phyloP scores from a whole-genome alignment of 768 basidiomycete species.

The Gloeopeniophorella convolvens region DNA sequence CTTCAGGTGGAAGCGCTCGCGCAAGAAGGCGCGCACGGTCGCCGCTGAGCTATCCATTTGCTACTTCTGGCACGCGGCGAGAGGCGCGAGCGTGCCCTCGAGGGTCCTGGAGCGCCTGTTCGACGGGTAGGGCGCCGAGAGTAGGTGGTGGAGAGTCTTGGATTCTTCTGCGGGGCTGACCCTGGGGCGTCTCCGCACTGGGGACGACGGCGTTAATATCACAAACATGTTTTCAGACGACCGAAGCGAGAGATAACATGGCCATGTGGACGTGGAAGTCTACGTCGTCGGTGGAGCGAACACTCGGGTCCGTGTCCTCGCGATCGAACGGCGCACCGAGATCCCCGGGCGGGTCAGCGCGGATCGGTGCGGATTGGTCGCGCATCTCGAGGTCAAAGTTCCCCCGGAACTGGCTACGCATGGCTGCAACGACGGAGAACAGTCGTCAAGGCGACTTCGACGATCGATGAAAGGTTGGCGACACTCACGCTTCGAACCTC shows the following conservation, averaged over 20 bases:
- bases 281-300: conserved; percentile 47
- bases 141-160: neutral
- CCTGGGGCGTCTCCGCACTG: neutral
- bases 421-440: neutral
- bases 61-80: conserved; percentile 11
- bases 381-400: neutral
- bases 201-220: neutral
- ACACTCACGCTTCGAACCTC: neutral
- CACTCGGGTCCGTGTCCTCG: conserved; percentile 36
- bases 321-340: conserved; percentile 11
- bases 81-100: neutral
- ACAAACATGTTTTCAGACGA: conserved; percentile 51
- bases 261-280: conserved; percentile 49
- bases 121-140: conserved; percentile 1
- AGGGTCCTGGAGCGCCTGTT: neutral
- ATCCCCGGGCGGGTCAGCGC: neutral
- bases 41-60: neutral
- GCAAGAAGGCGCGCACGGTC: neutral
- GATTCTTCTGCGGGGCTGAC: neutral
- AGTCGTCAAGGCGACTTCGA: neutral
- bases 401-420: neutral
- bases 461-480: no score
- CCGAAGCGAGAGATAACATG: conserved; percentile 49
- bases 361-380: neutral
- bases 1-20: neutral